These are phyloP conservation scores for Kwoniella dendrophila DNA, from an alignment of 768 basidiomycete species.

Conservation along the genomic window DNA sequence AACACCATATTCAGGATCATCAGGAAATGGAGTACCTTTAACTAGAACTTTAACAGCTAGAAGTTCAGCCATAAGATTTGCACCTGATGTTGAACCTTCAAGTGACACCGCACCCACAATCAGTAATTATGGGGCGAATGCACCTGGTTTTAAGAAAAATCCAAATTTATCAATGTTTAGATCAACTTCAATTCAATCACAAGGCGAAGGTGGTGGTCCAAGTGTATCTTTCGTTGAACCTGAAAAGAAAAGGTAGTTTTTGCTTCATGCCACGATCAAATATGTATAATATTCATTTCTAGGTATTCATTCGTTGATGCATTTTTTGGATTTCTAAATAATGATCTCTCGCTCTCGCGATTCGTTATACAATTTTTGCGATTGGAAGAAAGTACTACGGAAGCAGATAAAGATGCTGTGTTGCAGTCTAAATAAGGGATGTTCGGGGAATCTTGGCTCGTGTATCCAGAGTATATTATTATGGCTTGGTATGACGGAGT, in stretches of 20 bases:
- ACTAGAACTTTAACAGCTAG: constrained; percentile 28
- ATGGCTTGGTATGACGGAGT: no score
- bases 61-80: constrained; percentile 46
- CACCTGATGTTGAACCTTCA: constrained; percentile 34
- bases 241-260: constrained; percentile 7
- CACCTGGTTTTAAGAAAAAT: constrained; percentile 43
- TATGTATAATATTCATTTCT: no score
- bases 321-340: background rate
- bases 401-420: no score
- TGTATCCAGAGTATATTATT: no score
- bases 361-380: no score
- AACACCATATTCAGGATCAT: background rate
- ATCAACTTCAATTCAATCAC: constrained; percentile 26
- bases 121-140: constrained; percentile 38
- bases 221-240: constrained; percentile 36
- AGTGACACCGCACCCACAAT: constrained; percentile 48
- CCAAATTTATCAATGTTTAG: constrained; percentile 44
- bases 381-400: no score
- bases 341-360: no score
- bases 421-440: no score
- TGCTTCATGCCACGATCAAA: no score
- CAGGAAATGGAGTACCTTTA: constrained; percentile 15
- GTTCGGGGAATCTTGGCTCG: no score
- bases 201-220: constrained; percentile 20
- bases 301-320: background rate